Evolutionary conservation across 305 asterid genomes (phyloP).

Genomic region (Fraxinus latifolia): DNA sequence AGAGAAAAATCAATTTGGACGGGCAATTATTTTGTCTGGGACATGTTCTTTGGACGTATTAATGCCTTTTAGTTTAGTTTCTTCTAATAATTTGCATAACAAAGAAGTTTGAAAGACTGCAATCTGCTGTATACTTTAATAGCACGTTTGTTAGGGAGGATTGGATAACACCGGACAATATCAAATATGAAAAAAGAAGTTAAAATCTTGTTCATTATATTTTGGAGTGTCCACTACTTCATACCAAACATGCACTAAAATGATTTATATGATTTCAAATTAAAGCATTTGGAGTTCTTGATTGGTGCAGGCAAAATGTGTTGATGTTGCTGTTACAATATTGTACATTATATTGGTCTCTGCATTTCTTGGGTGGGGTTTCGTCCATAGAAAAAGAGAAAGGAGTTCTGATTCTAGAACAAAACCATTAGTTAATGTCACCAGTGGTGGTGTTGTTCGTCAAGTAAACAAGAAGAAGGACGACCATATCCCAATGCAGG

Average conservation of each 20-base stretch:
- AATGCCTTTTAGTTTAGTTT: not conserved
- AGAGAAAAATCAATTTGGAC: slow-evolving; percentile 20
- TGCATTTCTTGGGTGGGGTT: slow-evolving; percentile 88
- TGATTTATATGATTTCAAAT: not conserved
- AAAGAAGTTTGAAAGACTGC: not conserved
- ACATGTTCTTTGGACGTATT: not conserved
- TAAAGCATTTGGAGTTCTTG: slow-evolving; percentile 15
- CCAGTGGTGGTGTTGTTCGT: slow-evolving; percentile 66
- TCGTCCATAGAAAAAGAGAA: slow-evolving; percentile 52
- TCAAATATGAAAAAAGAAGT: not conserved
- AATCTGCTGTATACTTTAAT: not conserved
- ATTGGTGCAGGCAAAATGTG: slow-evolving; percentile 79
- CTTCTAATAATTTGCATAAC: not conserved
- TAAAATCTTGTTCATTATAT: not conserved
- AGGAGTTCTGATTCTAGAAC: slow-evolving; percentile 53
- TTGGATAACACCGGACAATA: not conserved
- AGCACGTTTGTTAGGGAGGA: not conserved
- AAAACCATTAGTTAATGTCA: slow-evolving; percentile 67
- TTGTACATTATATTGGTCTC: slow-evolving; percentile 67
- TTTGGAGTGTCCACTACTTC: not conserved
- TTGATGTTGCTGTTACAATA: slow-evolving; percentile 78
- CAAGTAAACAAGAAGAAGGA: slow-evolving; percentile 74
- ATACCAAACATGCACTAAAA: not conserved
- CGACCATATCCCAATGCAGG: slow-evolving; percentile 95
- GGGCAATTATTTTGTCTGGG: not conserved